These are phyloP conservation scores for Trichoderma lentiforme DNA, from an alignment of 2,329 filamentous ascomycete genomes.

Conservation along the genomic window DNA sequence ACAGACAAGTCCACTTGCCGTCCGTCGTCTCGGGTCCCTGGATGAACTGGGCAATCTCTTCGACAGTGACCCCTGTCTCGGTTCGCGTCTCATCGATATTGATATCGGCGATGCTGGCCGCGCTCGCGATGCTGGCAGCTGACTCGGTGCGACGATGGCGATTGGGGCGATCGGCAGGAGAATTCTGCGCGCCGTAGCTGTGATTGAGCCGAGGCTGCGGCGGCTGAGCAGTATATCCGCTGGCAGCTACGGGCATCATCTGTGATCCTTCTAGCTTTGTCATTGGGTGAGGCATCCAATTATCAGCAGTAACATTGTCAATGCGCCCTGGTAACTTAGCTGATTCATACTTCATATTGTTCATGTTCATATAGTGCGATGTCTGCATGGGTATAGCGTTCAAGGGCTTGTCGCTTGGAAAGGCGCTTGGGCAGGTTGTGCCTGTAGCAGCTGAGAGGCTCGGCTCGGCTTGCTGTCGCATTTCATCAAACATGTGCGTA, in stretches of 20 bases:
- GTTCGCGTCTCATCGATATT: slow-evolving; percentile 64
- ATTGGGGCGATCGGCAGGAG: slow-evolving; percentile 23
- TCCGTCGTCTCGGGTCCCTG: slow-evolving; percentile 68
- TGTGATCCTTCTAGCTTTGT: slow-evolving; percentile 45
- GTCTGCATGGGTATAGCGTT: slow-evolving; percentile 52
- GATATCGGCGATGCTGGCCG: slow-evolving; percentile 58
- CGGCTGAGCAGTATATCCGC: slow-evolving; percentile 38
- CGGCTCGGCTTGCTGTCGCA: slow-evolving; percentile 55
- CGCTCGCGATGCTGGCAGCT: slow-evolving; percentile 54
- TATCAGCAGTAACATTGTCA: slow-evolving; percentile 33
- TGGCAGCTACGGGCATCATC: slow-evolving; percentile 40
- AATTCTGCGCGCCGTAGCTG: slow-evolving; percentile 16
- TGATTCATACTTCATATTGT: slow-evolving; percentile 45
- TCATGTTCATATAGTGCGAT: slow-evolving; percentile 55
- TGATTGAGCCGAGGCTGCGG: slow-evolving; percentile 25
- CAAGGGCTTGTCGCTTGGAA: slow-evolving; percentile 46
- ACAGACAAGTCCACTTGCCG: slow-evolving; percentile 77
- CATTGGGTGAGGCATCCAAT: slow-evolving; percentile 38
- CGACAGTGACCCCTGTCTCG: slow-evolving; percentile 80
- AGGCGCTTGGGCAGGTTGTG: slow-evolving; percentile 50
- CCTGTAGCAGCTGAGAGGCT: slow-evolving; percentile 48
- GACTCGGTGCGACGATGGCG: slow-evolving; percentile 58
- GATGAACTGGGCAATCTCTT: slow-evolving; percentile 77
- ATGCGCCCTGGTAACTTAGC: slow-evolving; percentile 37
- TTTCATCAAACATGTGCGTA: slow-evolving; percentile 51